Evolutionary conservation across 2,329 filamentous ascomycete species (phyloP).

Genomic region (Sporothrix luriei): DNA sequence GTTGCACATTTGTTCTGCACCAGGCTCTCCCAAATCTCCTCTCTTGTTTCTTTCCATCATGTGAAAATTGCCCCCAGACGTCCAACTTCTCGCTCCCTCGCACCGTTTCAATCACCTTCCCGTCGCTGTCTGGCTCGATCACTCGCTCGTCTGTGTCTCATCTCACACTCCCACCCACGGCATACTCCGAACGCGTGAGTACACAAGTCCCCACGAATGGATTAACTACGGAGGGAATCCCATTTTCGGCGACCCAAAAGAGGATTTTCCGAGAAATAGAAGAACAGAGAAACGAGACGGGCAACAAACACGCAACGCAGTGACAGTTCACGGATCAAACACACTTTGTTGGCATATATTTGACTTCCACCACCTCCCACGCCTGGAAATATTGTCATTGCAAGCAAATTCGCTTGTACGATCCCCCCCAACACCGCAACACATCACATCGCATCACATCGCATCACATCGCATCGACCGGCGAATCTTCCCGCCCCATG

Average conservation of each 20-base stretch:
- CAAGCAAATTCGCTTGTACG: neutral
- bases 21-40: neutral
- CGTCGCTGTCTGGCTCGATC: neutral
- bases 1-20: neutral
- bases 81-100: constrained; percentile 1
- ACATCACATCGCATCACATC: neutral
- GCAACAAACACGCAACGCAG: neutral
- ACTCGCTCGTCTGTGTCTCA: constrained; percentile 1
- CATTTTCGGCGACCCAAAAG: constrained; percentile 13
- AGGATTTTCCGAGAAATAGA: neutral
- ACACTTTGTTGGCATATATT: too few relatives aligned
- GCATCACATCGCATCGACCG: constrained; percentile 5
- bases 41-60: neutral
- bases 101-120: neutral
- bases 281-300: neutral
- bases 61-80: neutral
- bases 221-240: constrained; percentile 8
- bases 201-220: constrained; percentile 6
- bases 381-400: neutral
- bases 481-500: constrained; percentile 4
- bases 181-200: neutral
- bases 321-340: neutral
- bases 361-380: too few relatives aligned
- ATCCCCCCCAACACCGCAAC: neutral
- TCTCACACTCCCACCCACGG: constrained; percentile 8